Conservation (phyloP, 75 land plant species). For the Selaginella tamariscina region DNA sequence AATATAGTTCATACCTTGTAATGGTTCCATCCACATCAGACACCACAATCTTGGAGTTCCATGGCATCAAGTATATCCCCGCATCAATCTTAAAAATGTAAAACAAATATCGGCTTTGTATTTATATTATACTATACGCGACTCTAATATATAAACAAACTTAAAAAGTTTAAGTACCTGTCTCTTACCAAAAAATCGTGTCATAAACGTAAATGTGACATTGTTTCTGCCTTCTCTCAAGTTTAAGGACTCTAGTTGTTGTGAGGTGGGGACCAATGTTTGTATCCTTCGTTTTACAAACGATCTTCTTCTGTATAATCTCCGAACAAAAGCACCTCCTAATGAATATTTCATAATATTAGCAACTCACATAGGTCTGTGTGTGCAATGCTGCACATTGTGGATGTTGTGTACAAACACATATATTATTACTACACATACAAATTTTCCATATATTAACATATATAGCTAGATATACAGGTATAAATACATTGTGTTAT, state of each 20-base stretch:
- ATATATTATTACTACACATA: too few species aligned
- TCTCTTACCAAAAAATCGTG: slow-evolving; percentile 73
- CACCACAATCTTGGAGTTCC: slow-evolving; percentile 82
- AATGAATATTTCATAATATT: slow-evolving; percentile 27
- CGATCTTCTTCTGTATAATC: slow-evolving; percentile 25
- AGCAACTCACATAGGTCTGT: slow-evolving; percentile 49
- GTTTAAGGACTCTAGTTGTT: slow-evolving; percentile 68
- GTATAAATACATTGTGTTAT: too few species aligned
- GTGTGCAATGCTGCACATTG: slow-evolving; percentile 18
- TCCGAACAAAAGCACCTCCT: slow-evolving; percentile 20
- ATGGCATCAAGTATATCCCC: slow-evolving; percentile 85
- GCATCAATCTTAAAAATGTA: slow-evolving; percentile 68
- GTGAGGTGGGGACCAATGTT: slow-evolving; percentile 56
- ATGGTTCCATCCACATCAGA: slow-evolving; percentile 99
- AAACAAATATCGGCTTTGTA: not conserved
- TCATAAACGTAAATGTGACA: slow-evolving; percentile 70
- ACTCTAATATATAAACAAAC: too few species aligned
- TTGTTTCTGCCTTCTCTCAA: slow-evolving; percentile 71
- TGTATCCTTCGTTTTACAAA: slow-evolving; percentile 30
- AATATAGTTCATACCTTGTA: slow-evolving; percentile 42
- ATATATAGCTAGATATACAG: too few species aligned
- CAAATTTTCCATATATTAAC: too few species aligned
- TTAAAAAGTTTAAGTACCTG: too few species aligned
- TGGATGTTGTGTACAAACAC: too few species aligned
- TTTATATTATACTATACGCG: too few species aligned